phyloP scores from a whole-genome alignment of 805 yeast genomes.

The Candida orba region DNA sequence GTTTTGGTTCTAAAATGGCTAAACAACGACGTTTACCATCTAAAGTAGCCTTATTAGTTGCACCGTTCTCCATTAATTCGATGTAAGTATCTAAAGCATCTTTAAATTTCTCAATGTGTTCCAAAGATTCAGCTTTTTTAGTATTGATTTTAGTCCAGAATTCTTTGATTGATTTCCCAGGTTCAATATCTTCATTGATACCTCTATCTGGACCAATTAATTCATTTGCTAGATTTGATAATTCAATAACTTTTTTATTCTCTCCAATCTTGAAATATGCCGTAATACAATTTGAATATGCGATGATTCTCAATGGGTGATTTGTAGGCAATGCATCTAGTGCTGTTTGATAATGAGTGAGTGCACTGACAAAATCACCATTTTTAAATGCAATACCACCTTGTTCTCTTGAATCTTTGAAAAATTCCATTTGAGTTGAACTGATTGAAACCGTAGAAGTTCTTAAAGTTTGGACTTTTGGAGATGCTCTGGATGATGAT shows the following conservation, averaged over 20 bases:
- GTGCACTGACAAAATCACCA: conserved; percentile 78
- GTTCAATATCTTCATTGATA: conserved; percentile 36
- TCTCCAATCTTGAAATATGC: conserved; percentile 66
- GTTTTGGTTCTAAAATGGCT: conserved; percentile 49
- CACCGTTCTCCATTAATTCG: conserved; percentile 59
- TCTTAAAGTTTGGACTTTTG: not conserved
- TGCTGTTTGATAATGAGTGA: conserved; percentile 49
- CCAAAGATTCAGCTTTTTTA: conserved; percentile 78
- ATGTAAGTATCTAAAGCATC: conserved; percentile 59
- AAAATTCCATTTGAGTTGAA: conserved; percentile 27
- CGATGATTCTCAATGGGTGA: conserved; percentile 61
- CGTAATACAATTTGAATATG: conserved; percentile 69
- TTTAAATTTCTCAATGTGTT: conserved; percentile 63
- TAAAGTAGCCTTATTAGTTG: conserved; percentile 52
- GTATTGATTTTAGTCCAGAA: conserved; percentile 68
- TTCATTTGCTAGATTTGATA: conserved; percentile 25
- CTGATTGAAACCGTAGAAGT: conserved; percentile 8
- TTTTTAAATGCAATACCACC: conserved; percentile 62
- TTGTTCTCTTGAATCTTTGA: conserved; percentile 39
- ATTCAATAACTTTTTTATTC: conserved; percentile 31
- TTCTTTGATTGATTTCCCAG: conserved; percentile 49
- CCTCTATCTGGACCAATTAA: conserved; percentile 31
- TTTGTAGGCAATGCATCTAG: conserved; percentile 49
- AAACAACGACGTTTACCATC: conserved; percentile 81
- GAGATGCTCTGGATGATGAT: not conserved